These are phyloP conservation scores for Sporothrix euskadiensis DNA, from an alignment of 2,329 filamentous ascomycete species.

Conservation along the genomic window DNA sequence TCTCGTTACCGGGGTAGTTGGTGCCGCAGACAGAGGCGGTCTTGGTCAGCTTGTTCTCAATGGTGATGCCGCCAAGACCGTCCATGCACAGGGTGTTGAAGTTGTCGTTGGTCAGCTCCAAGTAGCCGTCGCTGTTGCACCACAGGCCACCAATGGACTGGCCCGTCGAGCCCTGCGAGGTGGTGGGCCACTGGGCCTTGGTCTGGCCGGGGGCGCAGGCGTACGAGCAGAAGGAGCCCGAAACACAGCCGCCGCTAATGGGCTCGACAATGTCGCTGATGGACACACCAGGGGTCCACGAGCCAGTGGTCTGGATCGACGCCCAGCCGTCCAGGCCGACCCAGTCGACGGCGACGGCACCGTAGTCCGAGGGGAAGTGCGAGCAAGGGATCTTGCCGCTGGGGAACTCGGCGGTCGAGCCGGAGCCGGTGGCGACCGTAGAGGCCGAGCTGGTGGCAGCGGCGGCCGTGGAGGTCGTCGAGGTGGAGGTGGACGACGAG, in stretches of 20 bases:
- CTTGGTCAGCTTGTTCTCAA: constrained; percentile 71
- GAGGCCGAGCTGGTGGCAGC: background rate
- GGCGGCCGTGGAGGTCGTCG: constrained; percentile 33
- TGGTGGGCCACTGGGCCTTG: constrained; percentile 83
- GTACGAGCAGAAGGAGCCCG: constrained; percentile 82
- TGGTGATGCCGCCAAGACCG: constrained; percentile 68
- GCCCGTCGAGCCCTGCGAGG: constrained; percentile 71
- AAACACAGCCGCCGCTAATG: constrained; percentile 60
- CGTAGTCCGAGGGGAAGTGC: constrained; percentile 77
- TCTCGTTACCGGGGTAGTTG: constrained; percentile 91
- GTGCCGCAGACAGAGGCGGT: constrained; percentile 83
- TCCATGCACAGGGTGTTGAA: constrained; percentile 71
- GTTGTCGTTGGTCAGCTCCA: constrained; percentile 72
- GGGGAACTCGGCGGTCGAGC: constrained; percentile 70
- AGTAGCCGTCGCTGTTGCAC: constrained; percentile 72
- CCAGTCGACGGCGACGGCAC: constrained; percentile 70
- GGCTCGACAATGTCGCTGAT: constrained; percentile 68
- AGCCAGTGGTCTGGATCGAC: constrained; percentile 68
- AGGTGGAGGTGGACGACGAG: constrained; percentile 34
- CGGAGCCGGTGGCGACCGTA: constrained; percentile 41
- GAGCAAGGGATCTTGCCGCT: constrained; percentile 70
- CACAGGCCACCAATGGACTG: constrained; percentile 86
- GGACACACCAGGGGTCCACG: constrained; percentile 50
- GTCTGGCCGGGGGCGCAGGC: constrained; percentile 88
- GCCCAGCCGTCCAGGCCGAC: constrained; percentile 73